These are phyloP conservation scores for Thermoascus crustaceus DNA, from an alignment of 2,329 filamentous ascomycete species.

Conservation along the genomic window DNA sequence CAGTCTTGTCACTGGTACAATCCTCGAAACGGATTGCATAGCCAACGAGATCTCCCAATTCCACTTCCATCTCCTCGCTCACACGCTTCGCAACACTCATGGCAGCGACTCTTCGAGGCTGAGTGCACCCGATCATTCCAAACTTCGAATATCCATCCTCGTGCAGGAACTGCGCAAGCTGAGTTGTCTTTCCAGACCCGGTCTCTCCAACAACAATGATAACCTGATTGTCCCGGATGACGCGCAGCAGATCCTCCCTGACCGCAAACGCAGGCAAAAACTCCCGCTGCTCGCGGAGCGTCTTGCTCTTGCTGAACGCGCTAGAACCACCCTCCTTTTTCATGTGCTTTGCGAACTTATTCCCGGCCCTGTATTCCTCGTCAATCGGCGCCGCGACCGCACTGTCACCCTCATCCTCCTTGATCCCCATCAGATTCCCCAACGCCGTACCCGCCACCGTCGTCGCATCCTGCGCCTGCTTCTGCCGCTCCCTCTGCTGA, in stretches of 20 bases:
- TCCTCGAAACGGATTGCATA: conserved; percentile 99
- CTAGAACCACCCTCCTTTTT: conserved; percentile 77
- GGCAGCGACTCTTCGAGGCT: conserved; percentile 89
- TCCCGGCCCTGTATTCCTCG: conserved; percentile 56
- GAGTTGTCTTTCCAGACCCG: conserved; percentile 94
- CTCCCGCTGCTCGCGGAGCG: conserved; percentile 81
- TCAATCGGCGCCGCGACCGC: conserved; percentile 69
- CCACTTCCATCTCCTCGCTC: conserved; percentile 95
- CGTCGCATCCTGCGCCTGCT: conserved; percentile 90
- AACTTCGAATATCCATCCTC: conserved; percentile 86
- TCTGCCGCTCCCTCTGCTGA: conserved; percentile 85
- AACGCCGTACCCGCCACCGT: conserved; percentile 85
- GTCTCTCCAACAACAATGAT: conserved; percentile 96
- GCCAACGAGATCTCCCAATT: conserved; percentile 76
- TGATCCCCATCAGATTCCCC: conserved; percentile 91
- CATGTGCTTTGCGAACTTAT: conserved; percentile 83
- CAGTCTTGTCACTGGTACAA: conserved; percentile 88
- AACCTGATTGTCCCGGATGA: conserved; percentile 95
- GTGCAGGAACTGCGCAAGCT: conserved; percentile 89
- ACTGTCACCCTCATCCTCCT: conserved; percentile 81
- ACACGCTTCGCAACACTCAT: conserved; percentile 99
- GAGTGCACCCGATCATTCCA: conserved; percentile 93
- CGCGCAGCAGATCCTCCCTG: conserved; percentile 79
- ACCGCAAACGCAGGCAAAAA: conserved; percentile 94
- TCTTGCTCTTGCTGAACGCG: conserved; percentile 87